Evolutionary conservation across 2,329 filamentous ascomycete genomes (phyloP).

Genomic region (Fusarium dimerum): DNA sequence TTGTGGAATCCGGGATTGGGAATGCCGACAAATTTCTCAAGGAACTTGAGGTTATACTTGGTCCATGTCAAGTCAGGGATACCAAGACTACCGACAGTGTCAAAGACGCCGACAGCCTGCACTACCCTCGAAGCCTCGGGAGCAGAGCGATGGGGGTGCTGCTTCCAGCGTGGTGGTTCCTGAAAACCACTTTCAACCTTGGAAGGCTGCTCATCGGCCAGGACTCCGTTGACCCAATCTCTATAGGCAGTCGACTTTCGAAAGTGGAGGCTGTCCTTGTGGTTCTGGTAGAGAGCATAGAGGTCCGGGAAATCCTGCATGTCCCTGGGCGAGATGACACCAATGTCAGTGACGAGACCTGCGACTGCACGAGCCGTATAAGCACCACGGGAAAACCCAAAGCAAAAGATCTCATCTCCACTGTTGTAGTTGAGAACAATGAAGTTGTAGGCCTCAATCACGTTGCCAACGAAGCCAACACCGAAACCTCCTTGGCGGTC

Average conservation of each 20-base stretch:
- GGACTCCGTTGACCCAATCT: constrained; percentile 26
- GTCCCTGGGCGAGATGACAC: constrained; percentile 26
- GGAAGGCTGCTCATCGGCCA: constrained; percentile 11
- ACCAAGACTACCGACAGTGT: constrained; percentile 28
- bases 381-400: constrained; percentile 39
- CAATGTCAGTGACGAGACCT: constrained; percentile 29
- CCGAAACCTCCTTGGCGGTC: constrained; percentile 27
- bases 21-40: constrained; percentile 19
- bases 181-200: constrained; percentile 4
- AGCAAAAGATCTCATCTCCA: constrained; percentile 35
- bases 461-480: constrained; percentile 31
- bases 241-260: constrained; percentile 24
- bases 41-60: constrained; percentile 22
- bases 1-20: constrained; percentile 25
- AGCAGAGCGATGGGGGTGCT: constrained; percentile 23
- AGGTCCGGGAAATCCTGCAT: constrained; percentile 29
- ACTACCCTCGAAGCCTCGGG: constrained; percentile 20
- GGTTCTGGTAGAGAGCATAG: constrained; percentile 26
- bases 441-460: constrained; percentile 40
- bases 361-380: constrained; percentile 40
- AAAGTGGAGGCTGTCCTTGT: constrained; percentile 19
- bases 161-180: constrained; percentile 16
- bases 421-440: constrained; percentile 36
- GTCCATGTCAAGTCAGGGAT: constrained; percentile 27
- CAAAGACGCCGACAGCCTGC: constrained; percentile 27